These are phyloP conservation scores for Botrytis medusae DNA, from an alignment of 2,329 filamentous ascomycete species.

Conservation along the genomic window DNA sequence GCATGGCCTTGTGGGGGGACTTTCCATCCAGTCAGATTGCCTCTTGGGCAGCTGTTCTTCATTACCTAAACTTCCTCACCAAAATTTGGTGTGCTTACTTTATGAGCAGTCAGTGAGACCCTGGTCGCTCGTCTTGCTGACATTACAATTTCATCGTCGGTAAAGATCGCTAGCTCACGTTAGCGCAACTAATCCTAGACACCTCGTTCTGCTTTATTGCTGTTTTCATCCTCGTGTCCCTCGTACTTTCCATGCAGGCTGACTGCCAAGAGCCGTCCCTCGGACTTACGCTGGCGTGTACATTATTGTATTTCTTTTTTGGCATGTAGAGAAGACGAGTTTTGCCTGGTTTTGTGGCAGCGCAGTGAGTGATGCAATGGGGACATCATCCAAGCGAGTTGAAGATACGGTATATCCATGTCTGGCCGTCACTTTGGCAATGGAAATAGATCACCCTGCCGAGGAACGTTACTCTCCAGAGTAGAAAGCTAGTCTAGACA, in stretches of 20 bases:
- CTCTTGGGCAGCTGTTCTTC: not conserved
- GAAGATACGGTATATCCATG: not conserved
- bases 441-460: not conserved
- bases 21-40: slow-evolving; percentile 16
- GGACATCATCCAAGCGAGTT: not conserved
- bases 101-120: slow-evolving; percentile 11
- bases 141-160: slow-evolving; percentile 21
- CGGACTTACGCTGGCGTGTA: slow-evolving; percentile 12
- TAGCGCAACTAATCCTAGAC: not conserved
- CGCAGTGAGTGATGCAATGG: not conserved
- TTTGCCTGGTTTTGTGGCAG: not conserved
- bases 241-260: slow-evolving; percentile 27
- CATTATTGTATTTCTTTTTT: not conserved
- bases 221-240: slow-evolving; percentile 15
- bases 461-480: not conserved
- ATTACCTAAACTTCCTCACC: slow-evolving; percentile 27
- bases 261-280: slow-evolving; percentile 25
- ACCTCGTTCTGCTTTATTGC: not conserved
- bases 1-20: slow-evolving; percentile 13
- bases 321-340: not conserved
- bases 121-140: slow-evolving; percentile 24
- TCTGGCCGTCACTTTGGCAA: not conserved
- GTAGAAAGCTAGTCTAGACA: not conserved
- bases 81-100: slow-evolving; percentile 22
- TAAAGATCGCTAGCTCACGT: slow-evolving; percentile 20